phyloP scores from a whole-genome alignment of 129 eudicot genomes.

The Centella asiatica region DNA sequence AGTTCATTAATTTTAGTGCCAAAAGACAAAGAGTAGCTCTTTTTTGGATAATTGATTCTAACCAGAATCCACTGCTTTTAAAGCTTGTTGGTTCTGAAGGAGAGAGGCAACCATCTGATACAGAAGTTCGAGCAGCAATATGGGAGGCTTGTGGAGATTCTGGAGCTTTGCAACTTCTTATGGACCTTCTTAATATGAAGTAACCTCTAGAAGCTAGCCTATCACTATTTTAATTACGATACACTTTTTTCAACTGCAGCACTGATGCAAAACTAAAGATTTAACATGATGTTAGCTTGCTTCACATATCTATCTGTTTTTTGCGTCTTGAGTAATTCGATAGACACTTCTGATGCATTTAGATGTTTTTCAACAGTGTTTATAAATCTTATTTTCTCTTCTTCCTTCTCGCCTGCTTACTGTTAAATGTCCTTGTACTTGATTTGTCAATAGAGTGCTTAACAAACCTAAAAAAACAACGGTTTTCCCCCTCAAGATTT shows the following conservation, averaged over 20 bases:
- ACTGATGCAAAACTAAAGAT: not conserved
- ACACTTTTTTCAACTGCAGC: not conserved
- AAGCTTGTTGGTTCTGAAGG: conserved; percentile 69
- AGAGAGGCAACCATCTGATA: conserved; percentile 71
- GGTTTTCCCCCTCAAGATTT: too few species aligned
- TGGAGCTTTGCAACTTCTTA: conserved; percentile 78
- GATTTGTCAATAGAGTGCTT: not conserved
- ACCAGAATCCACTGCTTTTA: conserved; percentile 10
- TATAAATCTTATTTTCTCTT: not conserved
- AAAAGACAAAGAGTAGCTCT: not conserved
- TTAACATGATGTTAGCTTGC: not conserved
- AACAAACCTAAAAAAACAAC: too few species aligned
- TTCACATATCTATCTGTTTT: not conserved
- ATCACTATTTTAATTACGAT: not conserved
- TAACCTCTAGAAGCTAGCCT: conserved; percentile 19
- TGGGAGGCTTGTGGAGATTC: conserved; percentile 98
- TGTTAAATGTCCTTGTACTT: not conserved
- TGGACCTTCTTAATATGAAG: conserved; percentile 85
- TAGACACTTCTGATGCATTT: not conserved
- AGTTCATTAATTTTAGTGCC: not conserved
- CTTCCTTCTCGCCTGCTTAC: not conserved
- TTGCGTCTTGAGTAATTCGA: not conserved
- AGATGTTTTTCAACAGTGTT: not conserved
- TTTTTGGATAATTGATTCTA: not conserved
- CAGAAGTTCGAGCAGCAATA: conserved; percentile 83